Evolutionary conservation across 1,284 basidiomycete species (phyloP).

Genomic region (Ustilago curta): DNA sequence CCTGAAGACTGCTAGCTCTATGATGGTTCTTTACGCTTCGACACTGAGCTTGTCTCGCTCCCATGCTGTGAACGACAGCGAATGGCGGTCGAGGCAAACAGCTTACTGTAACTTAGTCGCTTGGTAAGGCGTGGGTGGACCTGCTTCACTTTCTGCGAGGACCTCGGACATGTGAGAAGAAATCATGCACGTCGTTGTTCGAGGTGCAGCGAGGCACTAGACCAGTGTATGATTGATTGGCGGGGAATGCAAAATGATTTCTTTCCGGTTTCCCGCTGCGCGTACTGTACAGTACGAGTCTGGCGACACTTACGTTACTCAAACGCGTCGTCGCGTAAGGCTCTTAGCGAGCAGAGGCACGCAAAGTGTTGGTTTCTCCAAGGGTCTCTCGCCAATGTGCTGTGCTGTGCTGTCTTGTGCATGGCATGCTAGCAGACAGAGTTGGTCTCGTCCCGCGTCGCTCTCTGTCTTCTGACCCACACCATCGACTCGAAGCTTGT

Average conservation of each 20-base stretch:
- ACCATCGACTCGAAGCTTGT: neutral
- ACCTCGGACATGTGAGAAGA: conserved; percentile 49
- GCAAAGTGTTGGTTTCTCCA: conserved; percentile 19
- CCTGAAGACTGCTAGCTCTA: too few relatives aligned
- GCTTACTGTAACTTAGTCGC: neutral
- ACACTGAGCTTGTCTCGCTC: too few relatives aligned
- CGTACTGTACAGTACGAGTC: too few relatives aligned
- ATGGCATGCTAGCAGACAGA: too few relatives aligned
- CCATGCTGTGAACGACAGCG: too few relatives aligned
- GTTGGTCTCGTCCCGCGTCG: too few relatives aligned
- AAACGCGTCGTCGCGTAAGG: conserved; percentile 10
- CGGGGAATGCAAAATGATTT: conserved; percentile 4
- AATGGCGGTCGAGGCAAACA: neutral
- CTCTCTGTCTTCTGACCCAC: too few relatives aligned
- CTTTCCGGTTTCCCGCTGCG: too few relatives aligned
- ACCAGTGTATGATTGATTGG: conserved; percentile 7
- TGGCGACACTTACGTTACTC: too few relatives aligned
- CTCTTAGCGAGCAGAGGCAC: neutral
- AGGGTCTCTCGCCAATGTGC: conserved; percentile 1
- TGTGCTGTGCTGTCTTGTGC: too few relatives aligned
- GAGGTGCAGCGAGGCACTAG: conserved; percentile 29
- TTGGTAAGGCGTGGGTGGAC: neutral
- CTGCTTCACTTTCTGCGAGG: neutral
- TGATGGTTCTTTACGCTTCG: too few relatives aligned
- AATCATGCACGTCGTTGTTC: conserved; percentile 21